Conservation (phyloP, 1,139 yeast genomes). For the Yamadazyma epiphylla region DNA sequence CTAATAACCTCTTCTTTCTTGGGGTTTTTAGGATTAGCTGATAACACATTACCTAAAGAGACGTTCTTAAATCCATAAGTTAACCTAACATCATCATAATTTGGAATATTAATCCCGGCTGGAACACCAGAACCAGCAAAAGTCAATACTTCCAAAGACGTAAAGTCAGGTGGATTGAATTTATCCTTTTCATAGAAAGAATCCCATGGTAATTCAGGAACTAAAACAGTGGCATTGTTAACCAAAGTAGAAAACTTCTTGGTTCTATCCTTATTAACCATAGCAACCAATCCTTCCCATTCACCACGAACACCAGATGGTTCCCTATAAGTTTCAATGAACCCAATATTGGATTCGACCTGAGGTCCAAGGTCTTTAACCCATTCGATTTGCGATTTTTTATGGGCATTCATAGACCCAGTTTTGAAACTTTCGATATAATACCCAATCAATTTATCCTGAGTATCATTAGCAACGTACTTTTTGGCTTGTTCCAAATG, state of each 20-base stretch:
- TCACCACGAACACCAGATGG: constrained; percentile 92
- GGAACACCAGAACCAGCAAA: constrained; percentile 90
- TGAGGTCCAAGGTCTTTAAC: constrained; percentile 80
- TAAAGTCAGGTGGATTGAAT: constrained; percentile 90
- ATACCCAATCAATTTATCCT: constrained; percentile 56
- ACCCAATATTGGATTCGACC: constrained; percentile 85
- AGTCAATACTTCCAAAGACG: constrained; percentile 83
- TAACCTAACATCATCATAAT: constrained; percentile 83
- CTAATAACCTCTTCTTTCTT: constrained; percentile 65
- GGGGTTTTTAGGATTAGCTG: constrained; percentile 62
- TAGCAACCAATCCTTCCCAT: constrained; percentile 92
- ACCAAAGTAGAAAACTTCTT: constrained; percentile 73
- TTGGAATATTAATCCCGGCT: constrained; percentile 90
- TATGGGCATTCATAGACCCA: constrained; percentile 84
- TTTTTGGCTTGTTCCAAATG: constrained; percentile 55
- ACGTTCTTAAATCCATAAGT: constrained; percentile 86
- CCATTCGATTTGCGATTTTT: constrained; percentile 81
- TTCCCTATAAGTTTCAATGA: constrained; percentile 88
- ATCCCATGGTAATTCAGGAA: constrained; percentile 74
- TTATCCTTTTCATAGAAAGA: constrained; percentile 69
- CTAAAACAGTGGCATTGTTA: constrained; percentile 58
- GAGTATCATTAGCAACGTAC: constrained; percentile 71
- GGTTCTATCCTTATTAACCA: constrained; percentile 85
- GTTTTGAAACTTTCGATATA: constrained; percentile 71
- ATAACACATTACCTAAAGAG: constrained; percentile 78